Evolutionary conservation across 164 flowering plant genomes (phyloP).

Genomic region (Stephania japonica): DNA sequence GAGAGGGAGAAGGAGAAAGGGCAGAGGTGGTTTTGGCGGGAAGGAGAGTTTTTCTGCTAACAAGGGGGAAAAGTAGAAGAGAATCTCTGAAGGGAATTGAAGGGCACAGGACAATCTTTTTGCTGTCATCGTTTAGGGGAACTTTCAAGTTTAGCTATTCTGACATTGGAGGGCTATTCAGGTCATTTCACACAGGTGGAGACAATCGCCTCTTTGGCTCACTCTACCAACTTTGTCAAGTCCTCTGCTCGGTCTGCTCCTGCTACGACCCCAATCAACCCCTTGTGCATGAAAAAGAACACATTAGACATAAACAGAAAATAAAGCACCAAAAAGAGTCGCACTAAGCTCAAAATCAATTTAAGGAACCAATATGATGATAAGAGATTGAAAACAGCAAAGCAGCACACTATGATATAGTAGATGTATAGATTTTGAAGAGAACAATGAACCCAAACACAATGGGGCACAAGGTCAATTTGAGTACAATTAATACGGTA

Average conservation of each 20-base stretch:
- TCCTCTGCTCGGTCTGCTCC: too few relatives aligned
- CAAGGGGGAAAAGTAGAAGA: background rate
- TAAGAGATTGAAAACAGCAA: background rate
- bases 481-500: background rate
- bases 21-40: constrained; percentile 47
- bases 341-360: background rate
- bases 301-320: too few relatives aligned
- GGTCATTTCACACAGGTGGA: constrained; percentile 9
- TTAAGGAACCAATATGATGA: background rate
- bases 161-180: constrained; percentile 21
- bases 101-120: constrained; percentile 17
- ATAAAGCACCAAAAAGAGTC: background rate
- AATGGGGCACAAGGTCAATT: background rate
- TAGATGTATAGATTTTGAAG: background rate
- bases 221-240: too few relatives aligned
- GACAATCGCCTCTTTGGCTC: too few relatives aligned
- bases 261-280: too few relatives aligned
- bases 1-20: too few relatives aligned
- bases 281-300: too few relatives aligned
- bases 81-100: constrained; percentile 9
- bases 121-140: constrained; percentile 1
- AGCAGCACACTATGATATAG: background rate
- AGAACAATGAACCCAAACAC: background rate
- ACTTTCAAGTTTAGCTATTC: constrained; percentile 3
- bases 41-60: constrained; percentile 20